A percentile compares a stretch with the other conserved stretches of the same genome.
Conservation (phyloP, 1,284 basidiomycete species). For the Cryptococcus maquisensis region DNA sequence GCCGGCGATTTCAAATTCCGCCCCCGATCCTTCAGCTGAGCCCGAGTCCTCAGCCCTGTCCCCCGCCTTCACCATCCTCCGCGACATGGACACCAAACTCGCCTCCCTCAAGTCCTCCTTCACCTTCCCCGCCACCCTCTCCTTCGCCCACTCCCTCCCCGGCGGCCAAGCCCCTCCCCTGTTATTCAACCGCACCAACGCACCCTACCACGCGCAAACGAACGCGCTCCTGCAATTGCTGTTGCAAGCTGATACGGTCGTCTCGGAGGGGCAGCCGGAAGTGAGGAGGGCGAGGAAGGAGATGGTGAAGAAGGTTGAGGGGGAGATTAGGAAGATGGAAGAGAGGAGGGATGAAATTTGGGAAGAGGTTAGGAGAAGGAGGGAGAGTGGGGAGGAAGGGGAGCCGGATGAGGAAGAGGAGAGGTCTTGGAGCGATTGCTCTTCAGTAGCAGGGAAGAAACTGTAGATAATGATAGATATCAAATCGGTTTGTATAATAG, state of each 20-base stretch:
- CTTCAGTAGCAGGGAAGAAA: neutral
- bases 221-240: constrained; percentile 61
- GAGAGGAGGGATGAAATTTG: constrained; percentile 46
- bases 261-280: constrained; percentile 58
- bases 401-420: constrained; percentile 27
- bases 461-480: too few relatives aligned
- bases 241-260: constrained; percentile 61
- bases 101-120: constrained; percentile 22
- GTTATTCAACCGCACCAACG: constrained; percentile 54
- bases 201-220: constrained; percentile 59
- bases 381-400: constrained; percentile 33
- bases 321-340: constrained; percentile 58
- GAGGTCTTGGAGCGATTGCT: constrained; percentile 9
- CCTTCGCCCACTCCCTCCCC: constrained; percentile 27
- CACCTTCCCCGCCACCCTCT: constrained; percentile 35
- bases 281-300: constrained; percentile 60
- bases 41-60: too few relatives aligned
- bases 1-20: constrained; percentile 21
- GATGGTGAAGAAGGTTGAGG: constrained; percentile 61
- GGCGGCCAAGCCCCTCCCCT: constrained; percentile 19
- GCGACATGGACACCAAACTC: constrained; percentile 31
- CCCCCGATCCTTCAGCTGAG: too few relatives aligned
- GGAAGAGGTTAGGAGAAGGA: constrained; percentile 29
- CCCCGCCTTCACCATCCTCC: constrained; percentile 25
- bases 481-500: too few relatives aligned